Conservation (phyloP, 2,329 filamentous ascomycete genomes). For the Nigrospora sphaerica region DNA sequence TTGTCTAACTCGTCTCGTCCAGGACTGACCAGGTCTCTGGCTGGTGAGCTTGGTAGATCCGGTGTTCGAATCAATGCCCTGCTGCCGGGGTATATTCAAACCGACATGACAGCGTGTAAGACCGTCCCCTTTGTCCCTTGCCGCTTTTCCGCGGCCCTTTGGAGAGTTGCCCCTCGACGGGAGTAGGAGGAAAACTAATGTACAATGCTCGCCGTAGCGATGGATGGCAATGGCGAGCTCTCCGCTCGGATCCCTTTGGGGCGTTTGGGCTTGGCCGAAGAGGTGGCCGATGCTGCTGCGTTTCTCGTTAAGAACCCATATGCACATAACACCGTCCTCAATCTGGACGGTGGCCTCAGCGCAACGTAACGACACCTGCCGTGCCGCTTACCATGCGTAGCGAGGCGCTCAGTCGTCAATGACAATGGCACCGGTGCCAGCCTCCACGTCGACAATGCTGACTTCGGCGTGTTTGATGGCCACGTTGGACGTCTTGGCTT, state of each 20-base stretch:
- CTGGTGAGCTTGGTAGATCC: slow-evolving; percentile 51
- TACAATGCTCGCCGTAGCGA: slow-evolving; percentile 24
- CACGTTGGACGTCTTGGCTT: slow-evolving; percentile 32
- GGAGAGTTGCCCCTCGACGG: neutral
- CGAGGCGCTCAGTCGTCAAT: slow-evolving; percentile 49
- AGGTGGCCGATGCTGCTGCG: slow-evolving; percentile 74
- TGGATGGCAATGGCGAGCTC: slow-evolving; percentile 22
- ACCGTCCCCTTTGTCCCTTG: slow-evolving; percentile 8
- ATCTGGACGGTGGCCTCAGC: slow-evolving; percentile 78
- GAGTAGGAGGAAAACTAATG: slow-evolving; percentile 20
- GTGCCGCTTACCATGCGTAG: neutral
- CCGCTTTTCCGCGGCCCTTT: neutral
- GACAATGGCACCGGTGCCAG: slow-evolving; percentile 53
- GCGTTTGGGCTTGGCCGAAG: slow-evolving; percentile 60
- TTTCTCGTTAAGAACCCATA: slow-evolving; percentile 75
- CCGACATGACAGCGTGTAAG: slow-evolving; percentile 69
- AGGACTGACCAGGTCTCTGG: slow-evolving; percentile 64
- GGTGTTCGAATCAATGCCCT: slow-evolving; percentile 73
- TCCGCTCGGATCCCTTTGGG: slow-evolving; percentile 50
- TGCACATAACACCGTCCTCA: slow-evolving; percentile 80
- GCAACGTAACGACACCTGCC: slow-evolving; percentile 38
- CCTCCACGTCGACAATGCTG: slow-evolving; percentile 41
- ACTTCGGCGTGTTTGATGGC: slow-evolving; percentile 32
- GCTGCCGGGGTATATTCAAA: slow-evolving; percentile 76
- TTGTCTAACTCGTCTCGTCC: slow-evolving; percentile 7